Evolutionary conservation across 202 grass and related monocot genomes (phyloP).

Genomic region (Brachypodium distachyon): DNA sequence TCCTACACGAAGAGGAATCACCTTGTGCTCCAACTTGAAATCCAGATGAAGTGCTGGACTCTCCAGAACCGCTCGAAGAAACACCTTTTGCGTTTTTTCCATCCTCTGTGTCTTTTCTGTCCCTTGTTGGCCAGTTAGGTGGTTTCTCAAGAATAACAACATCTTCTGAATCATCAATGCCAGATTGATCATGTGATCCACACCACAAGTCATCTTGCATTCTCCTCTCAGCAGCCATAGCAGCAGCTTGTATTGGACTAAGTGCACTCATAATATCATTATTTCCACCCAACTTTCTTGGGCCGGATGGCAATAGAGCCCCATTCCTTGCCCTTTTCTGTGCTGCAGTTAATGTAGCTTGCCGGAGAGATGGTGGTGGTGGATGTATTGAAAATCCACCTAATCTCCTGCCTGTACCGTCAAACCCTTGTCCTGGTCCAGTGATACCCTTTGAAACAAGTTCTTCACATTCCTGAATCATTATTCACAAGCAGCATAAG

Average conservation of each 20-base stretch:
- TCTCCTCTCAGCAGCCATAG: conserved; percentile 94
- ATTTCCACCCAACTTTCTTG: conserved; percentile 77
- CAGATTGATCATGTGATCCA: conserved; percentile 49
- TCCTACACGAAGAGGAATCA: conserved; percentile 36
- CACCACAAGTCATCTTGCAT: conserved; percentile 97
- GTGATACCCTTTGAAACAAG: conserved; percentile 88
- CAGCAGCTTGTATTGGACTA: conserved; percentile 93
- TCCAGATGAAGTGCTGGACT: conserved; percentile 4
- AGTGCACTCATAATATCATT: conserved; percentile 79
- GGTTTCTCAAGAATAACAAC: conserved; percentile 19
- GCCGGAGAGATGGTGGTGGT: conserved; percentile 46
- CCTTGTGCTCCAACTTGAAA: not conserved
- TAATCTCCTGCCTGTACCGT: conserved; percentile 61
- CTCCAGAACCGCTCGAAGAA: conserved; percentile 6
- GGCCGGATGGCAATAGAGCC: conserved; percentile 58
- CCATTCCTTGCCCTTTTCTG: conserved; percentile 76
- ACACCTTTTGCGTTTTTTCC: not conserved
- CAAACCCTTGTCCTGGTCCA: conserved; percentile 85
- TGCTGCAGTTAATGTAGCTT: conserved; percentile 65
- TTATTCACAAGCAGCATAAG: conserved; percentile 2
- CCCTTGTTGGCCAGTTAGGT: conserved; percentile 12
- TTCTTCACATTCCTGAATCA: conserved; percentile 84
- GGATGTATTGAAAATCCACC: conserved; percentile 70
- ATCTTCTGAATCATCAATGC: conserved; percentile 36
- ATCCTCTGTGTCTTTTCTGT: not conserved